Base-by-base conservation (phyloP, 164 flowering plant species). In the Tinospora cordifolia region DNA sequence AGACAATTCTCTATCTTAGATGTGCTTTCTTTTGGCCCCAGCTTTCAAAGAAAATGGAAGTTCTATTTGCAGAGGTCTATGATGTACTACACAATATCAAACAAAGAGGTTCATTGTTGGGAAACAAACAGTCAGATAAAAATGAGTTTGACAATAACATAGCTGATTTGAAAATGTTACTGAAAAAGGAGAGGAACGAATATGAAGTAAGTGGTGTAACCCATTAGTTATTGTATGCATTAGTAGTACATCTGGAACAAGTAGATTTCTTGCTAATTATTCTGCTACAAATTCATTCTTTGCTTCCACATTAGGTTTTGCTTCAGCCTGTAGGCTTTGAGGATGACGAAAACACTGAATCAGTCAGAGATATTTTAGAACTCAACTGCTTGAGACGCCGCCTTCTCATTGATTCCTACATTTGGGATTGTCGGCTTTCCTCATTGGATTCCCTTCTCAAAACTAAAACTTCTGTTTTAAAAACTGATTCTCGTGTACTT, bases 401-500 rank as follows among this genome's bases (percentile, higher is more conserved):
- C 51, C 90, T 93, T 51, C 65, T 89, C 12, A 79, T 93, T 68
- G 87, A 83, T 73, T 85, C 89, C 8, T 84, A 81, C 71, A 81
- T 84, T 76, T 93, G 97, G 98, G 87, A 91, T 79, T 88, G 80
- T 13, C 86, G 85, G 47, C 87, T 93, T 14, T 73, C 73, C 76
- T 79, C 86, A 19, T 74, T 94, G 73, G 86, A 89, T 49, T 81
- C 90, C 66, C 84, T 85, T 25, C 81, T 86, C 39, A 79, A 72
- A 72, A 76, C 75, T 12, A 81, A 68, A 66, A 65, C 71, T 70
- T 76, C 78, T 47, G 46, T 27, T 70, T 75, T 75, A 11, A 79
- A 79, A 73, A 71, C 75, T 46, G 70, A 74, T 62, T 62, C 59
- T 6, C 69, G 57, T 70, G 58, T 66, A 34, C 75, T 65, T 39